These are phyloP conservation scores for Atkinsonella texensis DNA, from an alignment of 2,329 filamentous ascomycete species.

Conservation along the genomic window DNA sequence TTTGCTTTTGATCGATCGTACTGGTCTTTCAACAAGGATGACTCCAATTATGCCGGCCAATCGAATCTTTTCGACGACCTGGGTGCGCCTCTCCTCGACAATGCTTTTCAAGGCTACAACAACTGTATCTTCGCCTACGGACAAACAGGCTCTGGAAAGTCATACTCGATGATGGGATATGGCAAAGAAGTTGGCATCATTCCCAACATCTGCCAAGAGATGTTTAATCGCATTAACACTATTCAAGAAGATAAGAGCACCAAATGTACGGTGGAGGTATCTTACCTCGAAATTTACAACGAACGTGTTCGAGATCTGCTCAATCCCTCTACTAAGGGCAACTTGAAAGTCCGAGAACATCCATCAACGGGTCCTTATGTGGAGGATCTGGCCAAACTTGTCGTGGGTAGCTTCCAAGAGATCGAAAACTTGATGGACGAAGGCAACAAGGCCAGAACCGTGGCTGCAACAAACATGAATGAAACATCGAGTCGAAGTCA, in stretches of 20 bases:
- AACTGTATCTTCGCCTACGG: constrained; percentile 99
- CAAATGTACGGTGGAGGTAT: constrained; percentile 90
- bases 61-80: constrained; percentile 80
- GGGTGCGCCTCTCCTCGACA: constrained; percentile 83
- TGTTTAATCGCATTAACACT: constrained; percentile 76
- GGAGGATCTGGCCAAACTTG: constrained; percentile 90
- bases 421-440: constrained; percentile 99
- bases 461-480: constrained; percentile 99
- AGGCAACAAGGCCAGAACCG: constrained; percentile 95
- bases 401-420: constrained; percentile 84
- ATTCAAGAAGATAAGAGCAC: constrained; percentile 63
- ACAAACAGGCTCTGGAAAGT: constrained; percentile 96
- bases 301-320: constrained; percentile 91
- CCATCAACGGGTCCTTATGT: constrained; percentile 96
- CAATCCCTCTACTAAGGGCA: constrained; percentile 90
- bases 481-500: constrained; percentile 97
- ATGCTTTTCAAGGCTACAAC: constrained; percentile 97
- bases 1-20: constrained; percentile 97
- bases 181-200: constrained; percentile 93
- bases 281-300: constrained; percentile 98
- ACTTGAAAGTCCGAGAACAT: constrained; percentile 94
- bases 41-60: constrained; percentile 77
- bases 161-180: constrained; percentile 99
- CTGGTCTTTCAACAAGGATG: constrained; percentile 87
- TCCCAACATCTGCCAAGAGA: constrained; percentile 91